Evolutionary conservation across 2,329 filamentous ascomycete species (phyloP).

Genomic region (Pseudogymnoascus sp.): DNA sequence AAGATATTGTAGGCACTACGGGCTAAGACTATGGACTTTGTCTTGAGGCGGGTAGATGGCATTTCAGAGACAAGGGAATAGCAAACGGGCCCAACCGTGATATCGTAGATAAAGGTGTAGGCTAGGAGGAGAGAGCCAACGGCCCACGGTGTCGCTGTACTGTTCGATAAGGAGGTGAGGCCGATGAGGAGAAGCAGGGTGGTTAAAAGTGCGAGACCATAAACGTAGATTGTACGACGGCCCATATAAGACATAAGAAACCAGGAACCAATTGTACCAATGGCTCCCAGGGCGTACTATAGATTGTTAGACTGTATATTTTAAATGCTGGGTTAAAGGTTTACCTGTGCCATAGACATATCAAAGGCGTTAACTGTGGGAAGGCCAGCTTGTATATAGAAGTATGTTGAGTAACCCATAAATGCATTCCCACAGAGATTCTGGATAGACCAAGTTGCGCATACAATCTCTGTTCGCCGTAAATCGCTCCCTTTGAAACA

Average conservation of each 20-base stretch:
- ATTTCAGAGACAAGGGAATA: constrained; percentile 81
- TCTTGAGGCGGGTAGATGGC: constrained; percentile 70
- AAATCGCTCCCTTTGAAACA: constrained; percentile 75
- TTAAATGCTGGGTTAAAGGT: neutral
- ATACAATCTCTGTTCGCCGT: constrained; percentile 61
- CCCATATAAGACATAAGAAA: constrained; percentile 37
- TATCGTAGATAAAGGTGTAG: constrained; percentile 74
- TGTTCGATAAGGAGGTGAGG: constrained; percentile 25
- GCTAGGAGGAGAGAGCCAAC: constrained; percentile 58
- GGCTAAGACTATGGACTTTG: constrained; percentile 82
- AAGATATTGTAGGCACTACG: constrained; percentile 64
- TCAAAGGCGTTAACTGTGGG: constrained; percentile 42
- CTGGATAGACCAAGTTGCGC: constrained; percentile 53
- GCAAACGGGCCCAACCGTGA: constrained; percentile 78
- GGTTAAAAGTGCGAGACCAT: constrained; percentile 64
- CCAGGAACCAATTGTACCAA: constrained; percentile 43
- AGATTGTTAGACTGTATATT: constrained; percentile 20
- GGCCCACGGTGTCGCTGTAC: constrained; percentile 35
- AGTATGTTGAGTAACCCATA: constrained; percentile 57
- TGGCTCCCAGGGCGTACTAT: constrained; percentile 36
- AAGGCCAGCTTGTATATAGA: constrained; percentile 52
- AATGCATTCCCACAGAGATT: constrained; percentile 56
- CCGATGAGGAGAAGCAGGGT: constrained; percentile 72
- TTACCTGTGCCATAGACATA: constrained; percentile 54
- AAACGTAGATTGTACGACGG: constrained; percentile 61